Evolutionary conservation across 1,284 basidiomycete genomes (phyloP), one percentile per base, ranked within the genome.

Genomic region (Grifola frondosa): DNA sequence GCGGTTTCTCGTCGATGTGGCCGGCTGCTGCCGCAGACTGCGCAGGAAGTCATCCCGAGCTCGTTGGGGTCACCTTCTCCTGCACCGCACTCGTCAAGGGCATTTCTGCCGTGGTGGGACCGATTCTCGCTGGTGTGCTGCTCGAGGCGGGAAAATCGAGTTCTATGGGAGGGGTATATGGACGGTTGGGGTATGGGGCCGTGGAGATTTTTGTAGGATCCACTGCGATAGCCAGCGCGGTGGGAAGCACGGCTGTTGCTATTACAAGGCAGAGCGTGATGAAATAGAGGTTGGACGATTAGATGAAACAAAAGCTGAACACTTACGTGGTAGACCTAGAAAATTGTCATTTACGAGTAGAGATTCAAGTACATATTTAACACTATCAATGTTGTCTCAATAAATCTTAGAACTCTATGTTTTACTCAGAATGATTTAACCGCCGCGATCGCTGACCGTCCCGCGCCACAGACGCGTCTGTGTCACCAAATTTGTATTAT

Each of bases 121-220:
- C 59, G 26, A 49, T 60, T 50, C 42, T 60, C 20, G 57, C 59
- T 29, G 59, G 56, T 24, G 16, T 59, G 30, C 52, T 60, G 23
- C 50, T 56, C 23, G 48, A 56, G 30, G 50, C 53, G 6, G 57
- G 59, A 19, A 54, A 49, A 36, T 46, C 52, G 20, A 31, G 43
- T 3, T 25, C 48, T 12, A 35, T 44, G 8, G 42, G 47, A 16
- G 35, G 32, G 3, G 34, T 39, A 4, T 61, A 57, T 33, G 59
- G 56, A 5, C 32, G 40, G 32, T 50, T 49, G 12, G 59, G 59
- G 6, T 61, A 59, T 30, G 54, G 54, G 21, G 46, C 52, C 3
- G 49, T 61, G 21, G 58, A 61, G 47, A 53, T 61, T n/a, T 61
- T 61, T 44, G 60, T 61, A 8, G 60, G 60, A 2, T 50, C 52